Percentiles rank a stretch among this genome's conserved stretches.
phyloP scores from a whole-genome alignment of 2,329 filamentous ascomycete species.

The Onygena corvina region DNA sequence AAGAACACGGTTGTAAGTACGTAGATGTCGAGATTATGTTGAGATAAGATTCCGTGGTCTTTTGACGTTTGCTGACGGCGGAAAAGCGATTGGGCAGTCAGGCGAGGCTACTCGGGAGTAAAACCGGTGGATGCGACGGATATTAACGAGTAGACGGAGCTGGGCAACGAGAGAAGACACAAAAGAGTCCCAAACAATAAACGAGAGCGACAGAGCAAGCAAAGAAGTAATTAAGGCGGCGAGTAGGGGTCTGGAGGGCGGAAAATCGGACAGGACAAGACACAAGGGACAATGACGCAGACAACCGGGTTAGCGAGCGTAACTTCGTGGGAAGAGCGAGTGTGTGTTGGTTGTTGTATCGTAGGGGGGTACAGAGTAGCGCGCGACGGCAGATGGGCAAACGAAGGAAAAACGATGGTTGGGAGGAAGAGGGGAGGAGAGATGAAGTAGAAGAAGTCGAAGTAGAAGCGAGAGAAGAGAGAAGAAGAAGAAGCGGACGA shows the following conservation, averaged over 20 bases:
- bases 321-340: conserved; percentile 28
- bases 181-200: background rate
- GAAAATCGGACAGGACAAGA: conserved; percentile 20
- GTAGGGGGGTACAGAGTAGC: too few relatives aligned
- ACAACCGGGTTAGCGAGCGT: conserved; percentile 31
- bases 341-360: conserved; percentile 16
- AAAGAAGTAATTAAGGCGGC: background rate
- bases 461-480: conserved; percentile 16
- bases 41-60: too few relatives aligned
- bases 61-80: too few relatives aligned
- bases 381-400: background rate
- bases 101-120: background rate
- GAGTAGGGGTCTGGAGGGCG: conserved; percentile 11
- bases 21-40: too few relatives aligned
- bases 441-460: conserved; percentile 19
- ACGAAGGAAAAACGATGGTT: conserved; percentile 6
- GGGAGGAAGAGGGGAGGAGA: conserved; percentile 9
- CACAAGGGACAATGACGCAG: conserved; percentile 12
- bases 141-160: background rate
- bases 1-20: too few relatives aligned
- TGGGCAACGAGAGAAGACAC: too few relatives aligned
- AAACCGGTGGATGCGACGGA: background rate
- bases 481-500: conserved; percentile 8
- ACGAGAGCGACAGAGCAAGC: background rate
- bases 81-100: background rate